Base-by-base conservation (phyloP, 164 flowering plant species). In the Protea cynaroides region DNA sequence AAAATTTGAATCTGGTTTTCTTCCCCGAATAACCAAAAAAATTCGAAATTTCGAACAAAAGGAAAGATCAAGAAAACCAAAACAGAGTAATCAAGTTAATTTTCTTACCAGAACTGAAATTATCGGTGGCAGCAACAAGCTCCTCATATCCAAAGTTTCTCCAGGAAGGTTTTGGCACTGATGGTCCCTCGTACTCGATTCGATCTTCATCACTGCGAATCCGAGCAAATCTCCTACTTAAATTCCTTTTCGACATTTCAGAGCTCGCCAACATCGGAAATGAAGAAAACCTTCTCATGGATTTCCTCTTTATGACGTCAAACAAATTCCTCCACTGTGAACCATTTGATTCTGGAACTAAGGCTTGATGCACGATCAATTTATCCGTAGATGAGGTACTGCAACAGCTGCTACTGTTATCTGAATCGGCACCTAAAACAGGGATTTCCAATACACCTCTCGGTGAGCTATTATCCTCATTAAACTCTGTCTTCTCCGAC, bases 41-140 rank as follows among this genome's bases (percentile, higher is more conserved):
- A n/a, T 37, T 40, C 46, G 1, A 40, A 40, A 40, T 8, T 29
- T 29, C 34, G 5, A 29, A 29, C 34, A 1, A 40, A 40, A 40
- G 4, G 9, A 40, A 40, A 40, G 46, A 40, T 1, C 4, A n/a
- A 29, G 34, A 56, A 12, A 40, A 22, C 9, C 12, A 25, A 38
- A 38, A 47, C 21, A 34, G 6, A 38, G 46, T 25, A 40, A 56
- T 49, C 18, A 0, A 6, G 11, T 12, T 9, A 17, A 22, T 40
- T 22, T 38, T 24, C 75, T 70, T 58, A 93, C 98, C 97, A 0
- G 88, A 47, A 44, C 79, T 80, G 79, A 87, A 93, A 78, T 86
- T 73, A 65, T 83, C 77, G 12, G 98, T 93, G 7, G 98, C 98
- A 36, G 80, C 72, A 0, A 75, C 82, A 22, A 92, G 90, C 74